A percentile compares a stretch with the other conserved stretches of the same genome.
Evolutionary conservation across 2,329 filamentous ascomycete species (phyloP).

Genomic region (Botrytis porri): DNA sequence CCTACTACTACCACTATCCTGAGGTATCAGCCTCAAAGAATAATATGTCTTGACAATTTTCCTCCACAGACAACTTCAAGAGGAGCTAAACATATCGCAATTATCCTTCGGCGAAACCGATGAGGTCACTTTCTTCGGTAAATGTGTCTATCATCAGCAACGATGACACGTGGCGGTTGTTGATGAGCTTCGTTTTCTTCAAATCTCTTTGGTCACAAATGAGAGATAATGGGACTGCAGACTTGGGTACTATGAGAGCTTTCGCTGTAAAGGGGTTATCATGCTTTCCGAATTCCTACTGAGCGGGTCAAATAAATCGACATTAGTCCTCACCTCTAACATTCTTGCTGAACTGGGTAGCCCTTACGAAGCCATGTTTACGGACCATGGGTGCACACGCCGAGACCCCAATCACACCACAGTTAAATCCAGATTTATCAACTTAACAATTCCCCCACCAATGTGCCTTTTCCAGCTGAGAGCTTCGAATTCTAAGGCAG

Average conservation of each 20-base stretch:
- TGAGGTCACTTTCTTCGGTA: not conserved
- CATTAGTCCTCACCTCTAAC: not conserved
- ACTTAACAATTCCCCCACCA: not conserved
- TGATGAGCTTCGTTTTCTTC: not conserved
- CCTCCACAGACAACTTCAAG: not conserved
- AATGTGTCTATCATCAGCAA: not conserved
- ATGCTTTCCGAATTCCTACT: not conserved
- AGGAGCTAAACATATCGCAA: not conserved
- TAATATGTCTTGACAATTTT: not conserved
- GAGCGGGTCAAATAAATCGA: not conserved
- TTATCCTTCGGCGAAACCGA: too few species aligned
- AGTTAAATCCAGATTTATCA: not conserved
- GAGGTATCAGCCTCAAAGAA: not conserved
- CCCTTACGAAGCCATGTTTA: not conserved
- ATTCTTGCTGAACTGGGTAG: not conserved
- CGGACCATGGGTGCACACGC: accelerated
- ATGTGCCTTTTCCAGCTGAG: not conserved
- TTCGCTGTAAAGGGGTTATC: not conserved
- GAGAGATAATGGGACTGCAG: not conserved
- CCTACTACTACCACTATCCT: too few species aligned
- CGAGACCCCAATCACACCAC: not conserved
- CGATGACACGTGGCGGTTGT: not conserved
- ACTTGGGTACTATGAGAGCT: not conserved
- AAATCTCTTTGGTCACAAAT: not conserved
- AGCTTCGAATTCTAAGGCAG: not conserved